Evolutionary conservation across 108 stramenopile genomes (phyloP), one percentile per base, ranked within the genome.

Genomic region (Skeletonema tropicum): DNA sequence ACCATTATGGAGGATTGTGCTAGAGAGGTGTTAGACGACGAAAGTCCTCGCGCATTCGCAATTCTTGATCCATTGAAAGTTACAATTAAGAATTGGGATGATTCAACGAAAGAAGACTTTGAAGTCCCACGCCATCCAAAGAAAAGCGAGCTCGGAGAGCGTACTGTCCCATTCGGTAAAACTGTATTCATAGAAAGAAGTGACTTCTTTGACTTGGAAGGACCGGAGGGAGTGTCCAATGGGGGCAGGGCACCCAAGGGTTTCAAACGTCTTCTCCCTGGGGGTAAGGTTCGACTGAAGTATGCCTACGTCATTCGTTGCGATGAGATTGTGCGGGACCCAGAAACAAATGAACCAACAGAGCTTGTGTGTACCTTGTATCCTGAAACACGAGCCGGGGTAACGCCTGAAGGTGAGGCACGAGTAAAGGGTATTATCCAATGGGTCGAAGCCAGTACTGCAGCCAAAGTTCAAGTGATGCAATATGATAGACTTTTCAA

Each of bases 381-480:
- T 66, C 91, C 89, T 26, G 90, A 91, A 55, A 95, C 94, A 31
- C 79, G 93, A 13, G 87, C 90, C n/a, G 97, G 97, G 7, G 83
- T 83, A 9, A 92, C 92, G 7, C 92, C 93, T 19, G 90, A 92
- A 55, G 92, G 90, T 13, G 84, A 87, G 88, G 79, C 83, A 46
- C 87, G 92, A 26, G 93, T 92, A 29, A 88, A 92, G 70, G 97
- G 97, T 38, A 97, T 97, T 31, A 92, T 97, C 30, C 97, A 97
- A 63, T 97, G 97, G 97, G 90, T 97, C 0, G 88, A 91, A 48
- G 88, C 83, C 11, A 76, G 75, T n/a, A 91, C 83, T 26, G 90
- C 76, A 5, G 68, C 87, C 6, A 79, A 70, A 52, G 90, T 88
- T 69, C 86, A 75, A 52, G 76, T 96, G 30, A 89, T 90, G 69